phyloP scores from a whole-genome alignment of 1,284 basidiomycete genomes.

The Cryptococcus depauperatus region DNA sequence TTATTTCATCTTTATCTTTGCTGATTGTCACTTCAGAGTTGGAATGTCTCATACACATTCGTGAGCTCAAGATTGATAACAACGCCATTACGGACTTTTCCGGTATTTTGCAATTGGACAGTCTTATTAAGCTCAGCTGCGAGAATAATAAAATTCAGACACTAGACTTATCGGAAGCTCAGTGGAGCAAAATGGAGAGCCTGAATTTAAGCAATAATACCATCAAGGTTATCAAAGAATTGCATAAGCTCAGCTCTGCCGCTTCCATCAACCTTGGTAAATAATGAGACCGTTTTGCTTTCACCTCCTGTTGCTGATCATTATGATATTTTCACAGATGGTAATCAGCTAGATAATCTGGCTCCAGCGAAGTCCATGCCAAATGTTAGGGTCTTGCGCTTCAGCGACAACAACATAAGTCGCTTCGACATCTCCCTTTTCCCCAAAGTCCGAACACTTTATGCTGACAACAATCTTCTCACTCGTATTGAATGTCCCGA shows the following conservation, averaged over 20 bases:
- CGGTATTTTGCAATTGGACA: slow-evolving; percentile 69
- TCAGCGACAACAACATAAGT: slow-evolving; percentile 72
- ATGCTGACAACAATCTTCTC: slow-evolving; percentile 81
- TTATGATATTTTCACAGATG: slow-evolving; percentile 50
- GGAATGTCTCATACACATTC: slow-evolving; percentile 71
- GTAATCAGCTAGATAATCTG: slow-evolving; percentile 51
- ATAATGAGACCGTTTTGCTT: slow-evolving; percentile 32
- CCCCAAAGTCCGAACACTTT: slow-evolving; percentile 75
- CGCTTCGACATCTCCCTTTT: slow-evolving; percentile 61
- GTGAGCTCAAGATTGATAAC: slow-evolving; percentile 78
- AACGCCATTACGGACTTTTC: slow-evolving; percentile 71
- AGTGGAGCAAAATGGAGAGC: slow-evolving; percentile 74
- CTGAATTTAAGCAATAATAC: slow-evolving; percentile 75
- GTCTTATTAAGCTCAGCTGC: slow-evolving; percentile 73
- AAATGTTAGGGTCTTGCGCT: slow-evolving; percentile 70
- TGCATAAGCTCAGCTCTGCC: slow-evolving; percentile 58
- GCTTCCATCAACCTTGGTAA: slow-evolving; percentile 70
- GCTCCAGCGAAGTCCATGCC: slow-evolving; percentile 47
- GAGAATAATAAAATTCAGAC: slow-evolving; percentile 64
- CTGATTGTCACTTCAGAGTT: slow-evolving; percentile 53
- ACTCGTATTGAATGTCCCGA: slow-evolving; percentile 46
- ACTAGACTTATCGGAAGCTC: slow-evolving; percentile 57
- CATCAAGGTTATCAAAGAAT: slow-evolving; percentile 55
- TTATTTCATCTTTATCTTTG: not conserved
- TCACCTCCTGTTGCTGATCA: not conserved